Conservation (phyloP, 768 basidiomycete genomes). For the Tricholoma furcatifolium region DNA sequence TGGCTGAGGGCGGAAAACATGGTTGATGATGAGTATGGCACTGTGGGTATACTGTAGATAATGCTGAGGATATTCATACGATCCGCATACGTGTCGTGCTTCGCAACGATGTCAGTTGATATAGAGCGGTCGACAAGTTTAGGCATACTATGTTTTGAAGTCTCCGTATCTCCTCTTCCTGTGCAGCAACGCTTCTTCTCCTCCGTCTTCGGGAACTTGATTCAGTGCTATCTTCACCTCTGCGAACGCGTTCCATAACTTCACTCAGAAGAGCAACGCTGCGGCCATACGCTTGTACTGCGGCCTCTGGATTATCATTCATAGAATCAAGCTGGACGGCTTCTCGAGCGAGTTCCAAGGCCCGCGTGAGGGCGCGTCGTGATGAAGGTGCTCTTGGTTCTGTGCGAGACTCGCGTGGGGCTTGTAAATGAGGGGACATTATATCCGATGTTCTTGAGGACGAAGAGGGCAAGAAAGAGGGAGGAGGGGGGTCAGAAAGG, state of each 20-base stretch:
- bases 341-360: slow-evolving; percentile 84
- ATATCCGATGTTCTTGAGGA: slow-evolving; percentile 36
- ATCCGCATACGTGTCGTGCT: slow-evolving; percentile 96
- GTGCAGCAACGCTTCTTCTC: slow-evolving; percentile 80
- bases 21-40: slow-evolving; percentile 62
- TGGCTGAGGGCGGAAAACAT: slow-evolving; percentile 35
- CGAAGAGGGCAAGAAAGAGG: slow-evolving; percentile 44
- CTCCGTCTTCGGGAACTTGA: slow-evolving; percentile 50
- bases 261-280: slow-evolving; percentile 85
- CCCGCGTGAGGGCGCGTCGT: slow-evolving; percentile 80
- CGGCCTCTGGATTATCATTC: slow-evolving; percentile 85
- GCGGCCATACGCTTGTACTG: slow-evolving; percentile 85
- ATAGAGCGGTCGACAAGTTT: slow-evolving; percentile 5
- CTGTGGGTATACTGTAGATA: slow-evolving; percentile 83
- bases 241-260: slow-evolving; percentile 89
- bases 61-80: slow-evolving; percentile 90
- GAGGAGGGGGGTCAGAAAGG: slow-evolving; percentile 58
- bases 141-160: slow-evolving; percentile 84
- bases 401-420: slow-evolving; percentile 42
- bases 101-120: slow-evolving; percentile 11
- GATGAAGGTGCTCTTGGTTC: slow-evolving; percentile 71
- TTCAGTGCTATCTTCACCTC: slow-evolving; percentile 80
- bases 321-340: slow-evolving; percentile 87
- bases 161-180: slow-evolving; percentile 85
- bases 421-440: slow-evolving; percentile 44